Evolutionary conservation across 2,329 filamentous ascomycete genomes (phyloP), one percentile per base, ranked within the genome.

Genomic region (Calonectria pauciramosa): DNA sequence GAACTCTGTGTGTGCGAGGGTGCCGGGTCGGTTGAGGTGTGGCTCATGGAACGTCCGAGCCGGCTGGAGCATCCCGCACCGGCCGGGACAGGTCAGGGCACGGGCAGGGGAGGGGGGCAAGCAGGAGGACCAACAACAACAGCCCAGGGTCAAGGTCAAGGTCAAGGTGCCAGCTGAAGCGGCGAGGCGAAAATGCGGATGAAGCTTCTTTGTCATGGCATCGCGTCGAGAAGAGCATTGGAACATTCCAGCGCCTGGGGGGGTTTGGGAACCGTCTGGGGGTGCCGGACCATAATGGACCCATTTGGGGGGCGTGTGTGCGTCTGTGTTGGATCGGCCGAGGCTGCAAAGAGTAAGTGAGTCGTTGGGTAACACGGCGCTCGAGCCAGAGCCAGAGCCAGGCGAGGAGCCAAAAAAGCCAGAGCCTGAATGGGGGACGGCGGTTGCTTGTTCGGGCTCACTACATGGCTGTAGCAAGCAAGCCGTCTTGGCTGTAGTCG

Each of bases 181-280:
- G 38, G 63, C 59, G 44, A 70, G 59, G 59, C 68, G 51, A 64
- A 49, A 65, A 32, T 38, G 47, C 34, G 47, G 68, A 71, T 56
- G 68, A 54, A 71, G 59, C 13, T 67, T 67, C 49, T 56, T 66
- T 34, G 54, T 49, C 38, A 63, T 47, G 60, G 32, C 30, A 38
- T 44, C n/a, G 66, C 56, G 38, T 60, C 28, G 44, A 54, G 41
- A 64, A 49, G 32, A 64, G 47, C 44, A 56, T 71, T 71, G 69
- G 69, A 65, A 59, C 49, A 71, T 66, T 71, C 69, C 69, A 66
- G 69, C 32, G 34, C 54, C 34, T 28, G 52, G 49, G 32, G 41
- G 32, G 20, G 54, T 23, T 34, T 36, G 32, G 32, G 34, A 13
- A 36, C 32, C 32, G 32, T 36, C 54, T 56, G 52, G 51, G 34